phyloP scores from a whole-genome alignment of 352 stramenopile genomes.

The Blastocystis sp. region DNA sequence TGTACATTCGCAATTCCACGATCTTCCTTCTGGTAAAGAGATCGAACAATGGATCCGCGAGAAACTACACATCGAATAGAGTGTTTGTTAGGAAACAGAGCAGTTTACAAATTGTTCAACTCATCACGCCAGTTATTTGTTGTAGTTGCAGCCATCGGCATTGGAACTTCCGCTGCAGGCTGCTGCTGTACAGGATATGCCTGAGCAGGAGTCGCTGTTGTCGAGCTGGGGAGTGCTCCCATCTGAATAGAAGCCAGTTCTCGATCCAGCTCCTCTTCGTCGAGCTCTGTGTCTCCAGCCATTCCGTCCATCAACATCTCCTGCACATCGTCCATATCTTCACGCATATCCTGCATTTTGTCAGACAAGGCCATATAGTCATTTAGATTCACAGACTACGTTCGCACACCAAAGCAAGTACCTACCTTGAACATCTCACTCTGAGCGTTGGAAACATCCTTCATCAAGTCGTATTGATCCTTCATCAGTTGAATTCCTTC shows the following conservation, averaged over 20 bases:
- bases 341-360: conserved; percentile 56
- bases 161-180: not conserved
- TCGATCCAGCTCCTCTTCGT: conserved; percentile 42
- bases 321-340: conserved; percentile 60
- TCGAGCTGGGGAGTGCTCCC: not conserved
- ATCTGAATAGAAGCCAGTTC: conserved; percentile 7
- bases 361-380: conserved; percentile 34
- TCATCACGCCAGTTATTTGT: not conserved
- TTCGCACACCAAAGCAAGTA: not conserved
- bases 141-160: not conserved
- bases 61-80: conserved; percentile 28
- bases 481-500: conserved; percentile 50
- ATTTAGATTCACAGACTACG: conserved; percentile 26
- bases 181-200: not conserved
- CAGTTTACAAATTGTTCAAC: not conserved
- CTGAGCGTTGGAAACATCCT: conserved; percentile 41
- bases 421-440: conserved; percentile 38
- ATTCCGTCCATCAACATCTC: conserved; percentile 61
- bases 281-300: not conserved
- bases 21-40: not conserved
- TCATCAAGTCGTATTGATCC: conserved; percentile 51
- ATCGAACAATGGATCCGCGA: conserved; percentile 59
- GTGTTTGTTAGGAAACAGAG: conserved; percentile 23
- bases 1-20: conserved; percentile 24
- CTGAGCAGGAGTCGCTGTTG: not conserved